Evolutionary conservation across 441 rosid species (phyloP), one percentile per base, ranked within the genome.

Genomic region (Syzygium malaccense): DNA sequence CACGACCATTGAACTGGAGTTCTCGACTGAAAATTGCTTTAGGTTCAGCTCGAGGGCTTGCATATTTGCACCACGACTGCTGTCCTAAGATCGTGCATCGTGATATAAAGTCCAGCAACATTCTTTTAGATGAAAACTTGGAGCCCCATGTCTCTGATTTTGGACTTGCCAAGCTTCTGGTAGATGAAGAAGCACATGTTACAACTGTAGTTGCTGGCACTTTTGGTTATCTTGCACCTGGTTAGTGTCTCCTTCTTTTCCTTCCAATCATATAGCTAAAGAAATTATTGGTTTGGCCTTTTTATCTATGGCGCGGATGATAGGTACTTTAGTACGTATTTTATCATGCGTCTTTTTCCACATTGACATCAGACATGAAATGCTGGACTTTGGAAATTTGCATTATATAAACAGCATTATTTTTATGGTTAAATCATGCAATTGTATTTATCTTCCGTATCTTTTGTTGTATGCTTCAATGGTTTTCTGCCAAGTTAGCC

Each of bases 141-240:
- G 99, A 96, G 88, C 98, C 99, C 87, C 96, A 92, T 88, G 99
- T 97, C 89, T 93, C 98, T 18, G 99, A 96, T 90, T 98, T 98
- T 85, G 99, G 99, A 68, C 99, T 98, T 54, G 99, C 99, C 85
- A 96, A 96, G 92, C 99, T 98, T 91, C 93, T 96, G 92, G 98
- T 93, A 45, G 99, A 97, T n/a, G 98, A 97, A 88, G 99, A 97
- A n/a, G 96, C 98, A 48, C 99, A 96, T 58, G 95, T 98, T 85
- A 98, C 99, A 28, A 98, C 99, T 26, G 98, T 96, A 20, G 99
- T 98, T 87, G 99, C 99, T 86, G 99, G 99, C 90, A 96, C 99
- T 78, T 96, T 96, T 86, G 99, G 99, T 90, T 97, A 97, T 93
- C 92, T 97, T 86, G 99, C 99, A 55, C 99, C 99, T 90, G 99